phyloP scores from a whole-genome alignment of 805 yeast species.

The Candida quercuum region DNA sequence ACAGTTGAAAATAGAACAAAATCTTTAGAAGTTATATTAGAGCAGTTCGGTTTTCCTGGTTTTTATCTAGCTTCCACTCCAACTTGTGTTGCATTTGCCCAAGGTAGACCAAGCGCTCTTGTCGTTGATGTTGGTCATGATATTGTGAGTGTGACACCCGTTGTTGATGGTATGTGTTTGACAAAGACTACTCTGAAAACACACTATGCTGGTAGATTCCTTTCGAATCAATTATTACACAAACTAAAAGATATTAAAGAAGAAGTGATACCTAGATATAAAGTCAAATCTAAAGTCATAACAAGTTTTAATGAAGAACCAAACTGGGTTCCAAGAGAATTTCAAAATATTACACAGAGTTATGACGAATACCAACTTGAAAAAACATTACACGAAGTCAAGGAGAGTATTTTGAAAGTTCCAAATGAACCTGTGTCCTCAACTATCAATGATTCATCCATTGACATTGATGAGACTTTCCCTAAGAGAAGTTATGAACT shows the following conservation, averaged over 20 bases:
- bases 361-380: slow-evolving; percentile 53
- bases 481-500: slow-evolving; percentile 56
- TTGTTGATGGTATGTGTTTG: slow-evolving; percentile 74
- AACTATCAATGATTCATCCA: slow-evolving; percentile 1
- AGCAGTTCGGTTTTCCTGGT: slow-evolving; percentile 69
- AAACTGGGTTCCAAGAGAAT: slow-evolving; percentile 21
- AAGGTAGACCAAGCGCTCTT: slow-evolving; percentile 81
- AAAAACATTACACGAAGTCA: slow-evolving; percentile 63
- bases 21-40: slow-evolving; percentile 68
- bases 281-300: slow-evolving; percentile 40
- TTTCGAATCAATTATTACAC: slow-evolving; percentile 48
- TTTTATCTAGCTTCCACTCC: slow-evolving; percentile 77
- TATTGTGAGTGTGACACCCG: slow-evolving; percentile 70
- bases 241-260: slow-evolving; percentile 30
- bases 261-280: slow-evolving; percentile 41
- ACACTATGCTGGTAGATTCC: slow-evolving; percentile 64
- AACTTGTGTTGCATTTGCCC: slow-evolving; percentile 84
- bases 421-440: slow-evolving; percentile 35
- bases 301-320: slow-evolving; percentile 29
- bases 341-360: slow-evolving; percentile 27
- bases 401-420: slow-evolving; percentile 61
- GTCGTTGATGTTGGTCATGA: slow-evolving; percentile 87
- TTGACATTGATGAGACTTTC: slow-evolving; percentile 22
- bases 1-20: slow-evolving; percentile 58
- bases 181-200: slow-evolving; percentile 67